Conservation (phyloP, 2,329 filamentous ascomycete genomes). For the Colletotrichum sp. region DNA sequence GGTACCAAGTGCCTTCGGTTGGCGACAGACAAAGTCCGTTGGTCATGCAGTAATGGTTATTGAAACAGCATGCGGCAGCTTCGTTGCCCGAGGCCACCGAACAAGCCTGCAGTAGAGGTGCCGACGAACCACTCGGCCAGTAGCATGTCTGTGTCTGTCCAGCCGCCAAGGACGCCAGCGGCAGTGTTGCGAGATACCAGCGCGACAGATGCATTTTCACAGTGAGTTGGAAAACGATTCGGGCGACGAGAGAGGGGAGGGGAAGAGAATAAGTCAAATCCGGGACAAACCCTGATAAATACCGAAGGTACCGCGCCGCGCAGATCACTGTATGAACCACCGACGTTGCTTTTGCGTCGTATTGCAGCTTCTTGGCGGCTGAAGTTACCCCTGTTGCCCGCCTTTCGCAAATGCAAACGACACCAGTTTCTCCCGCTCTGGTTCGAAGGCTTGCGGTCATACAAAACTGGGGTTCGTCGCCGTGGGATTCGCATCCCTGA, state of each 20-base stretch:
- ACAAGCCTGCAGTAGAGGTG: neutral
- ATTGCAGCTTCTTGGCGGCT: neutral
- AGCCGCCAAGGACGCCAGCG: neutral
- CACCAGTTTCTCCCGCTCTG: neutral
- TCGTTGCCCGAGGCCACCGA: neutral
- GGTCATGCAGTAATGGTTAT: conserved; percentile 11
- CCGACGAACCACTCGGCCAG: neutral
- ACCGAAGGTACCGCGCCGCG: neutral
- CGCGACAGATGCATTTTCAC: neutral
- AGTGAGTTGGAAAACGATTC: neutral
- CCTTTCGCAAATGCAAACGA: neutral
- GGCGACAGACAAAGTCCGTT: conserved; percentile 20
- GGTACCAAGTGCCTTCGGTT: conserved; percentile 11
- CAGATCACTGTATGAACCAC: neutral
- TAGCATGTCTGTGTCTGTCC: conserved; percentile 8
- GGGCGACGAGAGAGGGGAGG: neutral
- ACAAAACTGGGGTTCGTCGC: neutral
- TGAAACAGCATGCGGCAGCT: conserved; percentile 11
- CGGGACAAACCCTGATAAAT: neutral
- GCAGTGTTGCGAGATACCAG: neutral
- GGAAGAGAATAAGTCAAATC: neutral
- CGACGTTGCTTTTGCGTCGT: neutral
- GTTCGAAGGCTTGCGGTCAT: neutral
- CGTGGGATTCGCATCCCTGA: neutral
- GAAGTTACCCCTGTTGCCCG: neutral